phyloP scores from a whole-genome alignment of 148 eudicot genomes.

The Chenopodium album region DNA sequence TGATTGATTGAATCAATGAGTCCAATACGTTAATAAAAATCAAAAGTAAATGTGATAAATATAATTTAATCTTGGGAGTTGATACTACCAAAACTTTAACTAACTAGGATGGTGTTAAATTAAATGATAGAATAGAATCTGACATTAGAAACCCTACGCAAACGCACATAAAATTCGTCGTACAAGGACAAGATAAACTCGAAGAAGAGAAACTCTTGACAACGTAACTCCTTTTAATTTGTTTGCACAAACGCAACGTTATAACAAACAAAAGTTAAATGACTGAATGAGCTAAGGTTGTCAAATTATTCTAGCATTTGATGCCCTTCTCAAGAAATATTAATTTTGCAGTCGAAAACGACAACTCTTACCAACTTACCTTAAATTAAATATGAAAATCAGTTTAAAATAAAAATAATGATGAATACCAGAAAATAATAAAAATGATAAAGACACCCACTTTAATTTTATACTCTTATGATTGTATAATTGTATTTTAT shows the following conservation, averaged over 20 bases:
- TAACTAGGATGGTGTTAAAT: too few relatives aligned
- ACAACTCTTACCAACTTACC: conserved; percentile 17
- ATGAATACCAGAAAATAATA: neutral
- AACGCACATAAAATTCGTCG: neutral
- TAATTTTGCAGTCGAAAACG: conserved; percentile 18
- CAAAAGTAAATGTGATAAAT: too few relatives aligned
- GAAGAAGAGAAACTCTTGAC: neutral
- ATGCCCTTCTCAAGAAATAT: conserved; percentile 14
- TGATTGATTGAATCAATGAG: too few relatives aligned
- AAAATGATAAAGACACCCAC: neutral
- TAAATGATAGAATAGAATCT: neutral
- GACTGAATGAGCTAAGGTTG: conserved; percentile 8
- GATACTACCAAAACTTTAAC: too few relatives aligned
- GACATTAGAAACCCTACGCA: neutral
- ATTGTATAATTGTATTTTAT: too few relatives aligned
- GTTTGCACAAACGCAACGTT: neutral
- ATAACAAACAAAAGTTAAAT: neutral
- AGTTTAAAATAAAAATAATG: neutral
- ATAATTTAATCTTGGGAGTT: too few relatives aligned
- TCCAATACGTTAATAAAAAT: too few relatives aligned
- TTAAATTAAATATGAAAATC: neutral
- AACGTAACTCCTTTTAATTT: neutral
- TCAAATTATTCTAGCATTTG: neutral
- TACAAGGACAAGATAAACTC: conserved; percentile 5
- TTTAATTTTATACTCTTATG: neutral